Conservation (phyloP, 2,329 filamentous ascomycete species). For the Iodosphaeria phyllophila region DNA sequence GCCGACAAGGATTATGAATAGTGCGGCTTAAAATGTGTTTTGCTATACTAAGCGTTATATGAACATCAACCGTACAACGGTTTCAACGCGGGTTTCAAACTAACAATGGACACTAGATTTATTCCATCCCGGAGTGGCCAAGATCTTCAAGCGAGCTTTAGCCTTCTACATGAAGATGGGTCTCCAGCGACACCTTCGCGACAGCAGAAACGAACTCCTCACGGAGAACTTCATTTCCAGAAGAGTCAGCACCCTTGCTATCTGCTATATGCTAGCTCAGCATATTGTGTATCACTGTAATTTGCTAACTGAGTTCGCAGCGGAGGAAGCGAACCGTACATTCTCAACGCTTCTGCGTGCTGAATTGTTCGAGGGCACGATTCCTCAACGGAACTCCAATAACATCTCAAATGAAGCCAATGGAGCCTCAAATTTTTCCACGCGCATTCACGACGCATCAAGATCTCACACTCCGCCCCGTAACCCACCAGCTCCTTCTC, state of each 20-base stretch:
- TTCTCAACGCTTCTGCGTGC: constrained; percentile 76
- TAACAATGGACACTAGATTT: constrained; percentile 41
- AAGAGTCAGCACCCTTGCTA: constrained; percentile 38
- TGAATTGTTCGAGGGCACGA: constrained; percentile 79
- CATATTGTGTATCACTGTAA: too few species aligned
- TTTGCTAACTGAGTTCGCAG: constrained; percentile 20
- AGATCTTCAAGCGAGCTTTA: constrained; percentile 86
- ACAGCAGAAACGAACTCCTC: constrained; percentile 65
- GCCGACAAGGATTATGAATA: too few species aligned
- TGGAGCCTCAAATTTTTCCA: constrained; percentile 29
- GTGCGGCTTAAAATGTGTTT: too few species aligned
- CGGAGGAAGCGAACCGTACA: constrained; percentile 86
- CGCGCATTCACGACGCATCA: constrained; percentile 42
- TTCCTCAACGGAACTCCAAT: constrained; percentile 61
- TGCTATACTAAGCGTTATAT: too few species aligned
- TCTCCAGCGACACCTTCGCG: constrained; percentile 83
- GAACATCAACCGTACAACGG: too few species aligned
- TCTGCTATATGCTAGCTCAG: neutral
- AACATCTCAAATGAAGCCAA: constrained; percentile 40
- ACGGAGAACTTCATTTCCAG: constrained; percentile 87
- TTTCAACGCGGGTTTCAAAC: constrained; percentile 2
- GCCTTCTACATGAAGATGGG: constrained; percentile 75
- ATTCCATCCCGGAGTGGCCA: constrained; percentile 88
- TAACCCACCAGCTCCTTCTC: constrained; percentile 38
- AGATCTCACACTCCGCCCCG: constrained; percentile 68